Evolutionary conservation across 164 flowering plant genomes (phyloP).

Genomic region (Liquidambar formosana): DNA sequence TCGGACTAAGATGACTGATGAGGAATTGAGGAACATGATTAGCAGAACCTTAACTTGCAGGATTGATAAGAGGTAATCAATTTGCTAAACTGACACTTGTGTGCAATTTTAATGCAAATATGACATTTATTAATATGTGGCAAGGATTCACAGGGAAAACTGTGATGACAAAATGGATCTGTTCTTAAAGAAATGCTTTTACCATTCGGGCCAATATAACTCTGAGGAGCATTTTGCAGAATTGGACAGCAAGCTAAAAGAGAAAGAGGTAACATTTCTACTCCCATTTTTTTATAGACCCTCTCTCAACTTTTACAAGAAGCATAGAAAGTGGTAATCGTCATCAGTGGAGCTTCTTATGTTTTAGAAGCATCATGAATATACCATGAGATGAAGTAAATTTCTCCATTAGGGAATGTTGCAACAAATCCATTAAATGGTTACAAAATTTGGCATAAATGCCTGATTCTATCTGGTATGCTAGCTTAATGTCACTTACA

Average conservation of each 20-base stretch:
- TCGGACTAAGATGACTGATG: conserved; percentile 70
- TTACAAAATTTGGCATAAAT: too few relatives aligned
- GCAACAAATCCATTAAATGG: too few relatives aligned
- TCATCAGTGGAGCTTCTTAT: too few relatives aligned
- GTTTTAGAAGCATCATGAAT: too few relatives aligned
- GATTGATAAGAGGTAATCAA: conserved; percentile 61
- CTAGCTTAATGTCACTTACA: too few relatives aligned
- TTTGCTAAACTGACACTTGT: neutral
- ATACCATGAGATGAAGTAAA: too few relatives aligned
- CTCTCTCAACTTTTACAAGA: too few relatives aligned
- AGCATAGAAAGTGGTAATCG: too few relatives aligned
- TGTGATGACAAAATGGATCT: conserved; percentile 79
- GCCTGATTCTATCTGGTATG: too few relatives aligned
- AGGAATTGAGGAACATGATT: conserved; percentile 63
- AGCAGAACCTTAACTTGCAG: conserved; percentile 76
- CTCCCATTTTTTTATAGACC: neutral
- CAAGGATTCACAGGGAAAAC: conserved; percentile 60
- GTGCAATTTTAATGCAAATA: neutral
- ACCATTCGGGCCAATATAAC: conserved; percentile 84
- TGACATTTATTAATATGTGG: neutral
- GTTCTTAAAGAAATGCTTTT: conserved; percentile 82
- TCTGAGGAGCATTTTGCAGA: conserved; percentile 75
- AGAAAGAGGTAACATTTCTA: conserved; percentile 55
- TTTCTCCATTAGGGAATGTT: too few relatives aligned
- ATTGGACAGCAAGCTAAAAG: conserved; percentile 64